Conservation (phyloP, 495 filamentous ascomycete genomes). For the Beverwykella pulmonaria region DNA sequence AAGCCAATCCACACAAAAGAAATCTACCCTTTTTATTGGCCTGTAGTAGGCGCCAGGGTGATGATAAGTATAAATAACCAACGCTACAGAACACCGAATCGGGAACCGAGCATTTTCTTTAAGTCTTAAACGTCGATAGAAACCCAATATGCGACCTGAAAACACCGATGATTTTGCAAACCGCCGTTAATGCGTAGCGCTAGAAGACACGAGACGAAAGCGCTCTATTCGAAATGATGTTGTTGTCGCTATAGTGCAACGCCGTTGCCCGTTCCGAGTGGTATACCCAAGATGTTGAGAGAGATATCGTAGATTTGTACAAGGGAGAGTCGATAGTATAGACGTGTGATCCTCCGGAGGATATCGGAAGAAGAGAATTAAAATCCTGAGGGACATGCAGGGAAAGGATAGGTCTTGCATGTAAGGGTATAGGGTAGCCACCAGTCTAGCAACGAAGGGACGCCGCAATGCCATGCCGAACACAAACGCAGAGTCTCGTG, state of each 20-base stretch:
- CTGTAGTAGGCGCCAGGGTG: slow-evolving; percentile 21
- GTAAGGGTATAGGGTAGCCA: slow-evolving; percentile 33
- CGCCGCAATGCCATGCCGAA: slow-evolving; percentile 38
- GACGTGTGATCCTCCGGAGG: slow-evolving; percentile 39
- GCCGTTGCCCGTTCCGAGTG: slow-evolving; percentile 40
- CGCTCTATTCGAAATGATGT: slow-evolving; percentile 39
- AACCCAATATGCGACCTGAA: slow-evolving; percentile 29
- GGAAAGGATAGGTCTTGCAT: neutral
- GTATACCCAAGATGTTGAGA: slow-evolving; percentile 42
- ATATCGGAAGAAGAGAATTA: slow-evolving; percentile 36
- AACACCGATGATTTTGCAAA: slow-evolving; percentile 40
- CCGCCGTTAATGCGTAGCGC: slow-evolving; percentile 39
- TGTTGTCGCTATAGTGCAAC: slow-evolving; percentile 41
- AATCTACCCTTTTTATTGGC: slow-evolving; percentile 38
- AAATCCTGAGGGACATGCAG: slow-evolving; percentile 25
- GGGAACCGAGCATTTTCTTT: slow-evolving; percentile 35
- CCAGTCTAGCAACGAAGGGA: slow-evolving; percentile 44
- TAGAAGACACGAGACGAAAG: slow-evolving; percentile 36
- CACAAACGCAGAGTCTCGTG: slow-evolving; percentile 30
- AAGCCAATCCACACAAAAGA: slow-evolving; percentile 36
- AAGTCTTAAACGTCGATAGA: slow-evolving; percentile 30
- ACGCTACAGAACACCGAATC: slow-evolving; percentile 37
- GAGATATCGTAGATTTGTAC: slow-evolving; percentile 42
- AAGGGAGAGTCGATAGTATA: slow-evolving; percentile 38
- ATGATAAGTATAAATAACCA: slow-evolving; percentile 28